Evolutionary conservation across 768 basidiomycete species (phyloP), one percentile per base, ranked within the genome.

Genomic region (Dendrothele bispora): DNA sequence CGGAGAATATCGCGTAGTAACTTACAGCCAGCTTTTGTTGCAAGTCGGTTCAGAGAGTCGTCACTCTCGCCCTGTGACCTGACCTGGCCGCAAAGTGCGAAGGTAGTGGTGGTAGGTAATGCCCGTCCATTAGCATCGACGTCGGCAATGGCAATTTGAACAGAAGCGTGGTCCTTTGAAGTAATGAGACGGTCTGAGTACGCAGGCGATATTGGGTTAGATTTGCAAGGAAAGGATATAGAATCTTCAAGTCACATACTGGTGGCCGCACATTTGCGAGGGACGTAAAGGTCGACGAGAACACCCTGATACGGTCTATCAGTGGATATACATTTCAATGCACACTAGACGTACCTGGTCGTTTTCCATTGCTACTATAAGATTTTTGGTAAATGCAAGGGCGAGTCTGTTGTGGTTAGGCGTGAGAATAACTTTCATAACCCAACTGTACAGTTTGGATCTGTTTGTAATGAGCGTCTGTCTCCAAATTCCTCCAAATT

Each of bases 211-310:
- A 38, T 39, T 58, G 53, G 30, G 48, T 38, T 42, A 27, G 39
- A 27, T n/a, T n/a, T n/a, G n/a, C 11, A 18, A 25, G 25, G 17
- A 7, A 14, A 17, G 36, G 12, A 21, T 28, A 10, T 24, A 20
- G 20, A 30, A 14, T 17, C 24, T 27, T 39, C 42, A n/a, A 12
- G 18, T 50, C 50, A 83, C 91, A 67, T 65, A 97, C 94, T 95
- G 61, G 94, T 95, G 46, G 95, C 94, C 66, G 93, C 84, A 71
- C 97, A 98, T 74, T 98, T 98, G 82, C 97, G 91, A 72, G 97
- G 97, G 66, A 98, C 95, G 78, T 99, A 99, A 74, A 99, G 94
- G 81, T 98, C 97, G 66, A 99, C 97, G 70, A 99, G 95, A 68
- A 91, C 79, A 75, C 97, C 95, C 91, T 97, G 53, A 32, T 56